A percentile compares a stretch with the other conserved stretches of the same genome.
phyloP scores from a whole-genome alignment of 2,329 filamentous ascomycete species.

The Mycosphaerella sp. region DNA sequence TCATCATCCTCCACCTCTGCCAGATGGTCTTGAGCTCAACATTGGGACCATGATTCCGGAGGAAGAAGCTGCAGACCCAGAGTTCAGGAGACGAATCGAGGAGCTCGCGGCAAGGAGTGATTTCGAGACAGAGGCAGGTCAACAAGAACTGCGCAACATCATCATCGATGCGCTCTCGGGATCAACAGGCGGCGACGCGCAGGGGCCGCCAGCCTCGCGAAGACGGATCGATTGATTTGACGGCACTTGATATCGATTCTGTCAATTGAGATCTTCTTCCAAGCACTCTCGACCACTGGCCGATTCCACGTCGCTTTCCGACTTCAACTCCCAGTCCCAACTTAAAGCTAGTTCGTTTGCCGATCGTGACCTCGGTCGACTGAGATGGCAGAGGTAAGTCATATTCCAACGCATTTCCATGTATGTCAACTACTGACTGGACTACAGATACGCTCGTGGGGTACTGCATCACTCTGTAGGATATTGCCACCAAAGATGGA shows the following conservation, averaged over 20 bases:
- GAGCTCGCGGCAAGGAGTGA: conserved; percentile 78
- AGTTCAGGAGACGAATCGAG: conserved; percentile 80
- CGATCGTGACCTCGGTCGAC: no score
- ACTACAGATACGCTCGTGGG: no score
- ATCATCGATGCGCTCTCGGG: conserved; percentile 74
- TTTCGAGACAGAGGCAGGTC: conserved; percentile 73
- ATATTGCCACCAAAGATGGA: no score
- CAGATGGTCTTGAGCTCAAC: conserved; percentile 70
- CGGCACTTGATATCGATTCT: background rate
- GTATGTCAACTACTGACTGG: no score
- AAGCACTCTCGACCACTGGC: background rate
- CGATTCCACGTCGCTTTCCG: no score
- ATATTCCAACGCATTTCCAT: no score
- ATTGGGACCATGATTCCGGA: conserved; percentile 63
- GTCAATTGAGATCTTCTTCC: background rate
- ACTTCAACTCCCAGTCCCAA: no score
- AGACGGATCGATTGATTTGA: conserved; percentile 18
- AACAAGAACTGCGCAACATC: conserved; percentile 69
- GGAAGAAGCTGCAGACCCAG: conserved; percentile 64
- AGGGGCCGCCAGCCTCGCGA: conserved; percentile 28
- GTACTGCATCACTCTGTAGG: no score
- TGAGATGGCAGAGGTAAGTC: no score
- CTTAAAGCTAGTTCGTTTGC: no score
- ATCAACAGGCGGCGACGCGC: conserved; percentile 47
- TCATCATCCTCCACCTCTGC: conserved; percentile 56